Evolutionary conservation across 345 rosid species (phyloP).

Genomic region (Gossypium sturtianum): DNA sequence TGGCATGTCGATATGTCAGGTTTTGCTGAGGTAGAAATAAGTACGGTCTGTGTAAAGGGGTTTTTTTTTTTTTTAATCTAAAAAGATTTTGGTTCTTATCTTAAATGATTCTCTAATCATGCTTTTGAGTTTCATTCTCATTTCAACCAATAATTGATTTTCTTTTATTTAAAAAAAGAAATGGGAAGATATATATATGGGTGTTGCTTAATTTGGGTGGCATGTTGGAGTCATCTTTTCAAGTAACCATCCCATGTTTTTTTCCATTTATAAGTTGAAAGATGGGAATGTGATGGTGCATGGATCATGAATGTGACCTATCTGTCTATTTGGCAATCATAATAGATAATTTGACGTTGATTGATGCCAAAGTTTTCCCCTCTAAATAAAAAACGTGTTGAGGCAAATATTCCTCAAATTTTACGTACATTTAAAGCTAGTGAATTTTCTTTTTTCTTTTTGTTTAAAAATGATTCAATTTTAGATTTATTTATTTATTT

Average conservation of each 20-base stretch:
- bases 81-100: too few species aligned
- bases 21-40: background rate
- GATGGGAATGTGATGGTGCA: background rate
- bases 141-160: background rate
- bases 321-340: background rate
- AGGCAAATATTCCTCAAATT: background rate
- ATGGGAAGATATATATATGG: background rate
- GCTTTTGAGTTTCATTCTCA: background rate
- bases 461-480: background rate
- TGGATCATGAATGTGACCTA: background rate
- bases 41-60: background rate
- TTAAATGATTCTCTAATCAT: background rate
- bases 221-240: background rate
- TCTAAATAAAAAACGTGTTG: background rate
- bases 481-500: background rate
- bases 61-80: too few species aligned
- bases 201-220: background rate
- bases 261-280: background rate
- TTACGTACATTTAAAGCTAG: background rate
- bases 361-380: background rate
- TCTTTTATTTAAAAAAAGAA: too few species aligned
- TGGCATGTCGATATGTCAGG: background rate
- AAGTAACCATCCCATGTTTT: background rate
- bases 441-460: background rate
- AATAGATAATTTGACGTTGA: background rate